Evolutionary conservation across 139 green algal species (phyloP).

Genomic region (Chlamydomonas asymmetrica): DNA sequence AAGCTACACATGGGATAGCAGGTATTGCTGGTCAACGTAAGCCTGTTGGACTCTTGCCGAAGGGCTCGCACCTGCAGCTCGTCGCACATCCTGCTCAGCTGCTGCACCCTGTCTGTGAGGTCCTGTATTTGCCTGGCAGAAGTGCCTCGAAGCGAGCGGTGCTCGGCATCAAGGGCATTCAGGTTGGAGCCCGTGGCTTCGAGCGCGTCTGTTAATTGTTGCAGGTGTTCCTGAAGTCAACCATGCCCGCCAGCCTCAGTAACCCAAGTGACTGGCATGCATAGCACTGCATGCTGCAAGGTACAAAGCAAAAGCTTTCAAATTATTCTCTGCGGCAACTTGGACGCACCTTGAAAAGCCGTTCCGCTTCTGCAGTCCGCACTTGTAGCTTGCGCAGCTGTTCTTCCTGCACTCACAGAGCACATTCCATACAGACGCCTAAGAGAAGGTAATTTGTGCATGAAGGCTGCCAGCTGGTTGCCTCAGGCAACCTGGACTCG

Average conservation of each 20-base stretch:
- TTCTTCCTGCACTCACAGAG: slow-evolving; percentile 14
- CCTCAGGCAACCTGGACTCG: not conserved
- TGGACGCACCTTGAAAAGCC: slow-evolving; percentile 15
- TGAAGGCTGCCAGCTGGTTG: not conserved
- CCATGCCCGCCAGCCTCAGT: not conserved
- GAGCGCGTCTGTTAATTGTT: too few relatives aligned
- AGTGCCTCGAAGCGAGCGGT: not conserved
- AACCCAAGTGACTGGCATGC: not conserved
- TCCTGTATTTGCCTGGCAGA: not conserved
- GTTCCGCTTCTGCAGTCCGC: slow-evolving; percentile 20
- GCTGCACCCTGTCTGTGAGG: not conserved
- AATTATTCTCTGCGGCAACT: slow-evolving; percentile 8
- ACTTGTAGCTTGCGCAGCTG: slow-evolving; percentile 1
- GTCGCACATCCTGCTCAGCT: slow-evolving; percentile 1
- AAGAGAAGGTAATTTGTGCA: not conserved
- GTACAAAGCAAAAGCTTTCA: too few relatives aligned
- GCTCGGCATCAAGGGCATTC: slow-evolving; percentile 1
- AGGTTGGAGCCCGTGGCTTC: not conserved
- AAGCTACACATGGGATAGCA: too few relatives aligned
- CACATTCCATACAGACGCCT: not conserved
- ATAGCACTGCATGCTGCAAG: not conserved
- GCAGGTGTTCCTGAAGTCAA: too few relatives aligned
- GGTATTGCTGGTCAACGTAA: too few relatives aligned
- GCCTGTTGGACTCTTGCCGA: too few relatives aligned
- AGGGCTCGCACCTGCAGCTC: slow-evolving; percentile 6